These are phyloP conservation scores for Climacium dendroides DNA, from an alignment of 225 moss, liverwort and hornwort genomes.

Conservation along the genomic window DNA sequence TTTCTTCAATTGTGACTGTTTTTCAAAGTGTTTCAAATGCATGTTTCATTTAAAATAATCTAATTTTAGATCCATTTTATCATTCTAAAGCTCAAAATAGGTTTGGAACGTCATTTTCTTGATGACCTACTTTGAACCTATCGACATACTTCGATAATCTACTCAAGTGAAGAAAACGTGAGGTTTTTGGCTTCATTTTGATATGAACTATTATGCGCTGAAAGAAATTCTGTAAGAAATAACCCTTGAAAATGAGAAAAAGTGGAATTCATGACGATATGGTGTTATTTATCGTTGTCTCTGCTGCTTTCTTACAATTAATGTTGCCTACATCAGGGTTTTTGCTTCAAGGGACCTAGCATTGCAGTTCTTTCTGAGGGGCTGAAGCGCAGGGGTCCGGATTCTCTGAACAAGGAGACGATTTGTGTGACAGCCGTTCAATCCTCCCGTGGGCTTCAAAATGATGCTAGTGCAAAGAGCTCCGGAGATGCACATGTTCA, in stretches of 20 bases:
- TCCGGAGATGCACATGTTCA: background rate
- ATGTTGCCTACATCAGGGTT: slow-evolving; percentile 10
- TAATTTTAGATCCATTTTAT: background rate
- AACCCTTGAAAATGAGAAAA: background rate
- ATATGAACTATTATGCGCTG: background rate
- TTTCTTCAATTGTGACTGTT: background rate
- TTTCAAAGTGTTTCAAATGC: background rate
- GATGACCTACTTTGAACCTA: background rate
- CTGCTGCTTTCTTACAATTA: background rate
- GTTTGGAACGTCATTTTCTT: background rate
- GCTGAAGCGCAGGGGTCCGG: slow-evolving; percentile 74
- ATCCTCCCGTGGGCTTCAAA: background rate
- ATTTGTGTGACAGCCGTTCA: slow-evolving; percentile 8
- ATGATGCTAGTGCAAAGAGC: background rate
- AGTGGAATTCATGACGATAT: background rate
- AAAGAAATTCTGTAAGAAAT: background rate
- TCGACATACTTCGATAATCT: background rate
- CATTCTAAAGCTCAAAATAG: background rate
- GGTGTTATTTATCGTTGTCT: background rate
- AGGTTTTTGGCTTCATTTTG: background rate
- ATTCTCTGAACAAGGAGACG: slow-evolving; percentile 36
- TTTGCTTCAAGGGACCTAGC: slow-evolving; percentile 18
- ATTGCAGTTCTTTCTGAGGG: slow-evolving; percentile 44
- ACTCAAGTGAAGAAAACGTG: background rate
- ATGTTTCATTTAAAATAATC: background rate